Evolutionary conservation across 2,329 filamentous ascomycete species (phyloP).

Genomic region (Colletotrichum camelliae): DNA sequence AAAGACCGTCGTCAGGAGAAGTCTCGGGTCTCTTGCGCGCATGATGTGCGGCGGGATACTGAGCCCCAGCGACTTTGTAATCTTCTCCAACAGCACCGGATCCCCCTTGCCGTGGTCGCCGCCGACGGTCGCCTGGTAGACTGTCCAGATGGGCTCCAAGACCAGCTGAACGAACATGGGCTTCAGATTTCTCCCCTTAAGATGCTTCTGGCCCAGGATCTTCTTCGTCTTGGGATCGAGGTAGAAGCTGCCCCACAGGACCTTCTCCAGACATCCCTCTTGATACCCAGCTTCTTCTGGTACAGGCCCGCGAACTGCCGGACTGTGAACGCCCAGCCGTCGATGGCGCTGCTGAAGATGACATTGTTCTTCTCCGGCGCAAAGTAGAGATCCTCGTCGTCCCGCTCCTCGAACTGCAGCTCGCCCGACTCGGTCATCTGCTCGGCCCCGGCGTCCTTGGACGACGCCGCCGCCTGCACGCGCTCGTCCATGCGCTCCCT

Average conservation of each 20-base stretch:
- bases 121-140: slow-evolving; percentile 88
- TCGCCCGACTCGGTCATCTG: slow-evolving; percentile 62
- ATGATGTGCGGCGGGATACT: slow-evolving; percentile 84
- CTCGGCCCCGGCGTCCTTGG: slow-evolving; percentile 29
- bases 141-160: slow-evolving; percentile 93
- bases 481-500: slow-evolving; percentile 89
- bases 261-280: slow-evolving; percentile 86
- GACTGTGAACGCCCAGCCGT: slow-evolving; percentile 99
- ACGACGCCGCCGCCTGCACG: slow-evolving; percentile 61
- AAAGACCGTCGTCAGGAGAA: slow-evolving; percentile 87
- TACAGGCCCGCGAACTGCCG: slow-evolving; percentile 93
- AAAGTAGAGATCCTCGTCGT: slow-evolving; percentile 98
- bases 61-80: slow-evolving; percentile 88
- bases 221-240: slow-evolving; percentile 97
- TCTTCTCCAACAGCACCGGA: slow-evolving; percentile 83
- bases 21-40: slow-evolving; percentile 81
- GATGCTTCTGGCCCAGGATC: slow-evolving; percentile 85
- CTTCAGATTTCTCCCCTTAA: slow-evolving; percentile 90
- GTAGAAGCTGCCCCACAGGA: slow-evolving; percentile 97
- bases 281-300: slow-evolving; percentile 96
- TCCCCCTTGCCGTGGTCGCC: slow-evolving; percentile 85
- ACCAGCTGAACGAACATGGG: slow-evolving; percentile 98
- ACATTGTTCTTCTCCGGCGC: slow-evolving; percentile 98
- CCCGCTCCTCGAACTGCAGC: slow-evolving; percentile 82
- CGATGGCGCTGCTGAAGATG: slow-evolving; percentile 96